Evolutionary conservation across 2,329 filamentous ascomycete genomes (phyloP).

Genomic region (Cladophialophora bantiana): DNA sequence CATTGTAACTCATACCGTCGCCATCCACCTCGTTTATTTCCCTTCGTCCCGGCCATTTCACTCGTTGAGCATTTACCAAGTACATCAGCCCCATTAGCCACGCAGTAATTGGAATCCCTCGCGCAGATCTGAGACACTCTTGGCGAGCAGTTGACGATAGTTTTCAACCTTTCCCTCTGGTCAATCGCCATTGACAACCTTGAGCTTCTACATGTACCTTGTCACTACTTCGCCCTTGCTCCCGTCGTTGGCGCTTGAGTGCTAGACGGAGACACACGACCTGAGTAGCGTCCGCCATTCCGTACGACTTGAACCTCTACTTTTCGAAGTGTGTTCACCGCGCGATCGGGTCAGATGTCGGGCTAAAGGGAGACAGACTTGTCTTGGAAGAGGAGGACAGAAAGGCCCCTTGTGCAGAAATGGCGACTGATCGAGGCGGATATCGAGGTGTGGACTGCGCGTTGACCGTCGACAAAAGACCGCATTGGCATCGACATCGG

Average conservation of each 20-base stretch:
- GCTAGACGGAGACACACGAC: neutral
- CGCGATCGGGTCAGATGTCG: conserved; percentile 11
- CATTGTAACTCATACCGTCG: neutral
- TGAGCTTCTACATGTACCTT: conserved; percentile 6
- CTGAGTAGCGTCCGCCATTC: neutral
- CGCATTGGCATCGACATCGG: conserved; percentile 6
- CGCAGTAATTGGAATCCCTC: neutral
- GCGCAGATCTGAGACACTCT: conserved; percentile 16
- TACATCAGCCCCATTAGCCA: neutral
- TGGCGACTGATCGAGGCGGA: conserved; percentile 8
- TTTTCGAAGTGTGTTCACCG: conserved; percentile 1
- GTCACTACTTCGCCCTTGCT: neutral
- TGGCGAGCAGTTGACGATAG: conserved; percentile 9
- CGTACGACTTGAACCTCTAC: conserved; percentile 5
- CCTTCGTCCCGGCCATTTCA: neutral
- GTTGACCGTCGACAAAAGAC: conserved; percentile 1
- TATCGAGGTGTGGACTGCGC: neutral
- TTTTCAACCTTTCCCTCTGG: neutral
- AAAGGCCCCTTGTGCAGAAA: conserved; percentile 9
- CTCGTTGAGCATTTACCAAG: neutral
- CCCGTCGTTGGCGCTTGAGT: neutral
- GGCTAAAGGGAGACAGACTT: neutral
- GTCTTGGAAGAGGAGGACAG: conserved; percentile 17
- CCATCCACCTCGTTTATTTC: neutral
- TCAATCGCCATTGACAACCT: conserved; percentile 10